Conservation (phyloP, 1,284 basidiomycete genomes). For the Melampsora americana region DNA sequence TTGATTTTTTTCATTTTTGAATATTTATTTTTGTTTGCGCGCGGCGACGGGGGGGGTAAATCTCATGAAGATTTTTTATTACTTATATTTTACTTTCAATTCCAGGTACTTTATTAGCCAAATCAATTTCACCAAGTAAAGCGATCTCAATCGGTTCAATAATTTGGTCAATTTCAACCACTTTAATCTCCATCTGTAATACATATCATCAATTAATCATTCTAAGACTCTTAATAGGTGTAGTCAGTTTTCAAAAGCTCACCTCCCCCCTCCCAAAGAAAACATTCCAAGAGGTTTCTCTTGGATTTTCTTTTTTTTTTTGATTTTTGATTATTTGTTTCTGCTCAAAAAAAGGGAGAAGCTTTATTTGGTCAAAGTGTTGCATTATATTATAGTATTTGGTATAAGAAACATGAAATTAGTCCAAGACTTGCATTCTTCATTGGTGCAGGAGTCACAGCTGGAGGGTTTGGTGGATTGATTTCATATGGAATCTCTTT, state of each 20-base stretch:
- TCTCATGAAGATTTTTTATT: not conserved
- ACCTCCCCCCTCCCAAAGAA: too few relatives aligned
- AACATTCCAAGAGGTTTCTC: too few relatives aligned
- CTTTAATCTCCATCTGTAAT: not conserved
- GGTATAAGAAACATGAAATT: slow-evolving; percentile 70
- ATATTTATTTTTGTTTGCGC: too few relatives aligned
- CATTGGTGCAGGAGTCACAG: slow-evolving; percentile 74
- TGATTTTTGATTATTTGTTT: too few relatives aligned
- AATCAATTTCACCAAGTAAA: not conserved
- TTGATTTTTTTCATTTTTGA: too few relatives aligned
- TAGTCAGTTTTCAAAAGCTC: not conserved
- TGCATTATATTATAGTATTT: slow-evolving; percentile 70
- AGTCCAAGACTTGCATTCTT: slow-evolving; percentile 66
- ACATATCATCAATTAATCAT: not conserved
- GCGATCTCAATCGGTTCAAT: not conserved
- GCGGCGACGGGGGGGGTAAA: too few relatives aligned
- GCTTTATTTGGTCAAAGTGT: slow-evolving; percentile 70
- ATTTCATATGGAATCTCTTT: too few relatives aligned
- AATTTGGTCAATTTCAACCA: not conserved
- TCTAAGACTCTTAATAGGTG: not conserved
- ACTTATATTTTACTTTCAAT: not conserved
- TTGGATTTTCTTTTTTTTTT: not conserved
- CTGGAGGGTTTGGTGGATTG: slow-evolving; percentile 67
- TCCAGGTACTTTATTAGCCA: not conserved
- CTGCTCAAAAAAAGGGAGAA: slow-evolving; percentile 57